These are phyloP conservation scores for Ophiognomonia clavigignenti-juglandacearum DNA, from an alignment of 2,329 filamentous ascomycete genomes.

Conservation along the genomic window DNA sequence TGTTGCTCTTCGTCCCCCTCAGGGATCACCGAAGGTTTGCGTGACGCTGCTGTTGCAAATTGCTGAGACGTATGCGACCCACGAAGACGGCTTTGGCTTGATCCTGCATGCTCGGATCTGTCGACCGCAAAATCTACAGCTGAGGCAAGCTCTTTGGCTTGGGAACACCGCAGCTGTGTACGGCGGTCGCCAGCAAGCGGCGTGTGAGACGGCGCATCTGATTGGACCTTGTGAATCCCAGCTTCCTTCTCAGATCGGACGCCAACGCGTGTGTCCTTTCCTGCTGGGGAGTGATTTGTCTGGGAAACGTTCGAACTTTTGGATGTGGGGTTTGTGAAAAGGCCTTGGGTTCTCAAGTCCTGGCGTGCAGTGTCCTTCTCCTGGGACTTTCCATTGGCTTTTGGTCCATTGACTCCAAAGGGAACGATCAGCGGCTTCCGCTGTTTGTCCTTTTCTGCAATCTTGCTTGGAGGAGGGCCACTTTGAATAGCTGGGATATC, in stretches of 20 bases:
- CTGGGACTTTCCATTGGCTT: background rate
- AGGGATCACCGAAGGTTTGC: background rate
- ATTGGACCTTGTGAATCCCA: background rate
- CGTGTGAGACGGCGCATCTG: background rate
- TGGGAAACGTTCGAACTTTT: background rate
- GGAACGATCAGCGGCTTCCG: background rate
- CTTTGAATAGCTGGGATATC: background rate
- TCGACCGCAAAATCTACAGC: background rate
- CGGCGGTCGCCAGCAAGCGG: background rate
- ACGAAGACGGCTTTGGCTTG: background rate
- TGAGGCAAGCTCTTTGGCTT: background rate
- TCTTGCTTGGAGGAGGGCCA: background rate
- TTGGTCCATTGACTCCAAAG: background rate
- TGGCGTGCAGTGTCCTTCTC: background rate
- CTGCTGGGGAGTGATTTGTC: background rate
- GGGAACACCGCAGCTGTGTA: background rate
- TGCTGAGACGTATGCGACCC: background rate
- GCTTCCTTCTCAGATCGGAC: background rate
- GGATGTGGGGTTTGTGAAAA: background rate
- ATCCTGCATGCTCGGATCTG: background rate
- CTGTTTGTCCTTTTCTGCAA: background rate
- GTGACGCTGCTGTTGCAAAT: background rate
- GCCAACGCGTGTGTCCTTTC: background rate
- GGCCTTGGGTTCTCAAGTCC: background rate
- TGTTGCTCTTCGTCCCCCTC: background rate